Conservation (phyloP, 768 basidiomycete genomes). For the Pleurotus platypus region DNA sequence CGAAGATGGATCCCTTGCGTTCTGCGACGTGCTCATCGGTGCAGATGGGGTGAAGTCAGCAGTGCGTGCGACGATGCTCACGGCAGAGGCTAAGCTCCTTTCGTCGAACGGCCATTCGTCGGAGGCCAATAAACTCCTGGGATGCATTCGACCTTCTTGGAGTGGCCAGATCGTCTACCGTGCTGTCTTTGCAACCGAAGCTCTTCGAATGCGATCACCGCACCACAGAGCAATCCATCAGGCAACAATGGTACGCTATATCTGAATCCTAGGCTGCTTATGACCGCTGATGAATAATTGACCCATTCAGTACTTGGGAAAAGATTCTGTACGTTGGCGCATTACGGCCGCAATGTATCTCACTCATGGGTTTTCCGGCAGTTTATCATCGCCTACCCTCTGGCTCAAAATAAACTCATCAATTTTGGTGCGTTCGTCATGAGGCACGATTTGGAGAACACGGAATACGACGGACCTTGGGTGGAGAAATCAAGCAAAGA, state of each 20-base stretch:
- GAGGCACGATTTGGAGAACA: constrained; percentile 48
- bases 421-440: constrained; percentile 61
- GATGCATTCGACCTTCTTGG: constrained; percentile 51
- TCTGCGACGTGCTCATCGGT: constrained; percentile 66
- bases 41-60: constrained; percentile 67
- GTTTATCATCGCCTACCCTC: constrained; percentile 63
- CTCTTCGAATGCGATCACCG: constrained; percentile 36
- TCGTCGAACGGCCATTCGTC: constrained; percentile 28
- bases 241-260: constrained; percentile 41
- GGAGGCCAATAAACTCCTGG: constrained; percentile 36
- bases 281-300: background rate
- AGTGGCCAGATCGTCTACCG: constrained; percentile 60
- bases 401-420: constrained; percentile 52
- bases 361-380: constrained; percentile 17
- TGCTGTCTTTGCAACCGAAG: constrained; percentile 51
- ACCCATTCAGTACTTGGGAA: constrained; percentile 51
- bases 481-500: constrained; percentile 39
- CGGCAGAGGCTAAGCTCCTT: constrained; percentile 31
- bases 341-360: background rate
- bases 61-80: constrained; percentile 38
- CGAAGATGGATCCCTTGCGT: constrained; percentile 54
- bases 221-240: constrained; percentile 44
- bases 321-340: constrained; percentile 32
- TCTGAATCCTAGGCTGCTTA: background rate
- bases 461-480: constrained; percentile 49